A percentile compares a stretch with the other conserved stretches of the same genome.
Conservation (phyloP, 1,284 basidiomycete species). For the Fomitopsis schrenkii region DNA sequence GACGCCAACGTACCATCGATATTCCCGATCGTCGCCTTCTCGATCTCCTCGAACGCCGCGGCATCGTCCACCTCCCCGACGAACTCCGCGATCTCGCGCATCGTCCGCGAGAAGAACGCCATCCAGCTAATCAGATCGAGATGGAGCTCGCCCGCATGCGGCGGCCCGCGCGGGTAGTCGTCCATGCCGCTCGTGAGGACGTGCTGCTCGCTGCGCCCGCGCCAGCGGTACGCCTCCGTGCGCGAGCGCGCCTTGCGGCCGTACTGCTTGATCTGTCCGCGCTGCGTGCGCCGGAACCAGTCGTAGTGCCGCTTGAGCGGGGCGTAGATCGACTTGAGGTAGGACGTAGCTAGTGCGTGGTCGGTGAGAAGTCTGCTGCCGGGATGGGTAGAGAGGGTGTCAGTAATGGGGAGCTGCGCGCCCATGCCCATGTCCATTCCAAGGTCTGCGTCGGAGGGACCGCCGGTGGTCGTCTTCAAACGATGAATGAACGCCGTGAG, state of each 20-base stretch:
- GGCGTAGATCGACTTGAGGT: slow-evolving; percentile 76
- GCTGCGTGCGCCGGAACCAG: slow-evolving; percentile 93
- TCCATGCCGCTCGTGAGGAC: slow-evolving; percentile 94
- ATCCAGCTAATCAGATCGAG: slow-evolving; percentile 94
- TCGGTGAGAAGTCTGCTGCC: slow-evolving; percentile 51
- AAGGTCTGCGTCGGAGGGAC: slow-evolving; percentile 55
- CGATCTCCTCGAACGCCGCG: slow-evolving; percentile 70
- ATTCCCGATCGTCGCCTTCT: slow-evolving; percentile 78
- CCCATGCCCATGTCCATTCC: slow-evolving; percentile 50
- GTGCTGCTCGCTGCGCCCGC: slow-evolving; percentile 84
- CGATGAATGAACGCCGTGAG: slow-evolving; percentile 84
- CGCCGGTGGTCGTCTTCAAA: slow-evolving; percentile 44
- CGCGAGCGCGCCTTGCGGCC: slow-evolving; percentile 77
- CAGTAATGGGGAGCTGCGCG: slow-evolving; percentile 42
- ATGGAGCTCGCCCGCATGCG: slow-evolving; percentile 90
- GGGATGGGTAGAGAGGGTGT: slow-evolving; percentile 17
- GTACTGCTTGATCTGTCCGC: slow-evolving; percentile 90
- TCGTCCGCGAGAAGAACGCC: slow-evolving; percentile 88
- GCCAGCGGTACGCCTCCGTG: slow-evolving; percentile 90
- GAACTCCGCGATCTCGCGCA: slow-evolving; percentile 82
- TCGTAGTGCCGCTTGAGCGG: slow-evolving; percentile 88
- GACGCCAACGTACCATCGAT: slow-evolving; percentile 64
- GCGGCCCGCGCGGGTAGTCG: slow-evolving; percentile 87
- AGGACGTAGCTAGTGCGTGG: slow-evolving; percentile 59
- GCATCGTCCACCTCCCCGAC: slow-evolving; percentile 82